Evolutionary conservation across 441 rosid genomes (phyloP), one percentile per base, ranked within the genome.

Genomic region (Corymbia citriodora): DNA sequence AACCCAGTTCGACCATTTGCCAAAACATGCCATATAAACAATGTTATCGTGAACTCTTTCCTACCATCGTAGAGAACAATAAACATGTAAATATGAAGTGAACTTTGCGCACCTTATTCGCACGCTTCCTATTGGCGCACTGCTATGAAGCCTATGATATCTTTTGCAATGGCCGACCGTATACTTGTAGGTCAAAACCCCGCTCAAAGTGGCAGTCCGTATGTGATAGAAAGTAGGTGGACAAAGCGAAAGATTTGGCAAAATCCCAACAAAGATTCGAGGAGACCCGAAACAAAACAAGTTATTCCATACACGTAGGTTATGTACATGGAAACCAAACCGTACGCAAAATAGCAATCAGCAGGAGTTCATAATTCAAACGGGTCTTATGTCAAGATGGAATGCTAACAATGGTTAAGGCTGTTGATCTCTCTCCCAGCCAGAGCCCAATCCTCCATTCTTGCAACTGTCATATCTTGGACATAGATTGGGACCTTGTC

Each of bases 401-500:
- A 74, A 74, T 40, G 25, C 9, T 21, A 40, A 74, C 83, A 40
- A 45, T 40, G 29, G 50, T 74, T 48, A 40, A 40, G 83, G 83
- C 23, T 74, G 83, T 74, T 74, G 83, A 45, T 40, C 50, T n/a
- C n/a, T n/a, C n/a, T 74, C 50, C 83, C 83, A 40, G 50, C 83
- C 21, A 74, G 50, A 21, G 83, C 50, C 50, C 50, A 21, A 21
- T 11, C 50, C 50, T 40, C 50, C 83, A 3, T 1, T 74, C 16
- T 74, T 74, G n/a, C 10, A 29, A 74, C 21, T 74, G 83, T 74
- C 83, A 74, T 74, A 21, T 11, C 83, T 40, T 74, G 6, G n/a
- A 40, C 87, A 94, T 92, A 59, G 94, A 90, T 79, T 86, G 90
- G 86, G 92, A 90, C 92, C 94, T 95, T 94, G 93, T 95, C 94